Percentiles rank a stretch among this genome's conserved stretches.
Conservation (phyloP, 805 yeast genomes). For the Ogataea sp. region DNA sequence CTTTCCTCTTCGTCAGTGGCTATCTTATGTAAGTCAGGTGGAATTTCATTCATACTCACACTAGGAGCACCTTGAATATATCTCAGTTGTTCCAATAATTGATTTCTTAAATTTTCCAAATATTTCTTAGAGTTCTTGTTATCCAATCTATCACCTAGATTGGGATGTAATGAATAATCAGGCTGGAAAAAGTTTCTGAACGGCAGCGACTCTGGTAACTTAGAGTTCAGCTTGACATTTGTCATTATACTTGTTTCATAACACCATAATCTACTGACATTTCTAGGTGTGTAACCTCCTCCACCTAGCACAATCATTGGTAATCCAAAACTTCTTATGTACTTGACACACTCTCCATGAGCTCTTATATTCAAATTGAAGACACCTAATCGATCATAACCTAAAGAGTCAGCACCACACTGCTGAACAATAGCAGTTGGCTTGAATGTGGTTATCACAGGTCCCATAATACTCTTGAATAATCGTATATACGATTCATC, state of each 20-base stretch:
- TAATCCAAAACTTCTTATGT: conserved; percentile 77
- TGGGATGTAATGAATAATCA: conserved; percentile 83
- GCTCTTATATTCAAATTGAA: conserved; percentile 88
- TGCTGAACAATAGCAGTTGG: conserved; percentile 94
- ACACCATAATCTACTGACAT: conserved; percentile 92
- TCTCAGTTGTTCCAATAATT: conserved; percentile 73
- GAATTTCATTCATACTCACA: conserved; percentile 85
- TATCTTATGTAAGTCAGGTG: conserved; percentile 49
- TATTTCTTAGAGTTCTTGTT: conserved; percentile 80
- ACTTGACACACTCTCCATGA: conserved; percentile 93
- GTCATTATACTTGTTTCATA: conserved; percentile 89
- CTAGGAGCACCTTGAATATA: conserved; percentile 87
- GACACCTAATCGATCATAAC: conserved; percentile 90
- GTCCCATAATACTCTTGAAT: conserved; percentile 81
- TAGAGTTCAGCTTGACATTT: conserved; percentile 67
- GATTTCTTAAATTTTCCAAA: conserved; percentile 68
- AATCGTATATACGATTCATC: conserved; percentile 74
- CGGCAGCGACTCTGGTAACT: conserved; percentile 67
- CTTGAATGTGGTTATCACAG: conserved; percentile 83
- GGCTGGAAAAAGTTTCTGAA: conserved; percentile 83
- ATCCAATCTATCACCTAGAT: conserved; percentile 68
- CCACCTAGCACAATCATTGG: conserved; percentile 94
- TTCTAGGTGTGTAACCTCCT: conserved; percentile 96
- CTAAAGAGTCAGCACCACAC: conserved; percentile 95
- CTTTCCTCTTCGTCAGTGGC: conserved; percentile 36